Conservation (phyloP, 768 basidiomycete species). For the Steccherinum ochraceum region DNA sequence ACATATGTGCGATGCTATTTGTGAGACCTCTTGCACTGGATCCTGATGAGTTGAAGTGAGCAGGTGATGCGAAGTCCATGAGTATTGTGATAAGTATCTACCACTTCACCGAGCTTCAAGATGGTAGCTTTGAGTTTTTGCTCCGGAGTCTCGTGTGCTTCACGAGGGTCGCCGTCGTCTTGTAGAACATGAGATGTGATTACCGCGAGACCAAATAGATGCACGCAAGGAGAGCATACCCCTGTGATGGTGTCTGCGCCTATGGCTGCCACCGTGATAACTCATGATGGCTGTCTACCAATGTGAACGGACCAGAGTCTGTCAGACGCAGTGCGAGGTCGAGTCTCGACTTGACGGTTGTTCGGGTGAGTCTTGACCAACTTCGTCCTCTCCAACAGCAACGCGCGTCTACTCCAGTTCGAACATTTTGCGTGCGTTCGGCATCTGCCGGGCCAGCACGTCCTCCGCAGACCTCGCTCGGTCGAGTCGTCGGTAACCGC, state of each 20-base stretch:
- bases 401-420: no score
- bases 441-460: no score
- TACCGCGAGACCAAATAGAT: neutral
- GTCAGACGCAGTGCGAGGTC: no score
- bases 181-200: slow-evolving; percentile 33
- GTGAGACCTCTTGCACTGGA: slow-evolving; percentile 59
- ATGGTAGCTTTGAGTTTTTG: slow-evolving; percentile 63
- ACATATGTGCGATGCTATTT: slow-evolving; percentile 58
- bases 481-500: no score
- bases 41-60: slow-evolving; percentile 40
- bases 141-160: slow-evolving; percentile 63
- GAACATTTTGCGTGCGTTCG: no score
- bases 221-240: slow-evolving; percentile 4
- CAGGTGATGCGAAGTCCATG: neutral
- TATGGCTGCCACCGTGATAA: slow-evolving; percentile 15
- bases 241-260: slow-evolving; percentile 14
- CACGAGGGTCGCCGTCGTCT: slow-evolving; percentile 51
- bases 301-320: no score
- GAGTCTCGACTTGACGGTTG: no score
- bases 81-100: slow-evolving; percentile 31
- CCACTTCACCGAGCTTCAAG: slow-evolving; percentile 77
- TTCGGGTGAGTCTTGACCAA: no score
- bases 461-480: no score
- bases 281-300: no score
- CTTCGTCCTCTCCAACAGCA: no score